Percentiles rank a stretch among this genome's conserved stretches.
These are phyloP conservation scores for Xylaria multiplex DNA, from an alignment of 2,329 filamentous ascomycete species.

Conservation along the genomic window DNA sequence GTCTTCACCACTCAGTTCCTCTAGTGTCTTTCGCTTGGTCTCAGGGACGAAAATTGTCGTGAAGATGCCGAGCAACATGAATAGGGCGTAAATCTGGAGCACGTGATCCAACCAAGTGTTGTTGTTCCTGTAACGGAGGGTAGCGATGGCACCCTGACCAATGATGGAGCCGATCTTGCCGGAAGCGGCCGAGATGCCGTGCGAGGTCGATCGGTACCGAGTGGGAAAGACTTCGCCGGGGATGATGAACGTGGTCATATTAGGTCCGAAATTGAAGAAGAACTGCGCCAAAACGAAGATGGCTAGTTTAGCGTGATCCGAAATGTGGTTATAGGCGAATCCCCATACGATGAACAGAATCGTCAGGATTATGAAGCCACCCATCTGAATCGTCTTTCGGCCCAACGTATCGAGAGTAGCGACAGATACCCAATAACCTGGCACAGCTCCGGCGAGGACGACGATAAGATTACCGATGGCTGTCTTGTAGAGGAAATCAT, in stretches of 20 bases:
- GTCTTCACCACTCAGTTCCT: constrained; percentile 63
- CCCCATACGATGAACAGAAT: constrained; percentile 68
- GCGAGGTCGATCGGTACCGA: constrained; percentile 65
- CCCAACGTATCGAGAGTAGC: constrained; percentile 77
- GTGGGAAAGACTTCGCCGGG: constrained; percentile 68
- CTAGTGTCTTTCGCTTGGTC: constrained; percentile 78
- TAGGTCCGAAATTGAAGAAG: constrained; percentile 69
- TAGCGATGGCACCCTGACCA: constrained; percentile 66
- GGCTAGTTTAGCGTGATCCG: constrained; percentile 63
- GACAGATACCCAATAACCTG: constrained; percentile 84
- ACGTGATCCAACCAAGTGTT: constrained; percentile 80
- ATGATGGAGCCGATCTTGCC: constrained; percentile 68
- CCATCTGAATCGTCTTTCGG: constrained; percentile 79
- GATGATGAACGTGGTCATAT: constrained; percentile 67
- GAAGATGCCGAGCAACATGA: constrained; percentile 78
- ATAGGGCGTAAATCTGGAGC: constrained; percentile 77
- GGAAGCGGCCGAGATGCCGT: constrained; percentile 65
- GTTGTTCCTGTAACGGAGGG: constrained; percentile 60
- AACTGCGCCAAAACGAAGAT: constrained; percentile 67
- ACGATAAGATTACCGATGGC: constrained; percentile 83
- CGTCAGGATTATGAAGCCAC: constrained; percentile 69
- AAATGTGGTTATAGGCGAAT: constrained; percentile 66
- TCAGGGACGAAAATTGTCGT: constrained; percentile 77
- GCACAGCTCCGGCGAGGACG: constrained; percentile 80
- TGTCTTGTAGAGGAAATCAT: constrained; percentile 76